Evolutionary conservation across 257 asterid genomes (phyloP).

Genomic region (Solanum bulbocastanum): DNA sequence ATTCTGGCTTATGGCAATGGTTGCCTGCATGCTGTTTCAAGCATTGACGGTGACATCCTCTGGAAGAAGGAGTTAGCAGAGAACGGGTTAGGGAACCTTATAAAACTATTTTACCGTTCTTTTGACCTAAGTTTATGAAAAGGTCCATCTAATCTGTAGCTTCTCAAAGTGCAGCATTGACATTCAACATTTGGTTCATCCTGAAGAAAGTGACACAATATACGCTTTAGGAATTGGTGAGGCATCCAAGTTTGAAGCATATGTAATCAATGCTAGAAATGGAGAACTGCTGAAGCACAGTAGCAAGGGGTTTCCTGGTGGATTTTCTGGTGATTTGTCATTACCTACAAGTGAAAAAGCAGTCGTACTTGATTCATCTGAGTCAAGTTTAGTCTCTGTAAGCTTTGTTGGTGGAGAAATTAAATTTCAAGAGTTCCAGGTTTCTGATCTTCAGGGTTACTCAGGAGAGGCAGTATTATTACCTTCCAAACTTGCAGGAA

Average conservation of each 20-base stretch:
- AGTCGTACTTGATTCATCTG: slow-evolving; percentile 68
- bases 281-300: slow-evolving; percentile 64
- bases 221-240: slow-evolving; percentile 60
- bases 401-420: slow-evolving; percentile 53
- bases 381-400: slow-evolving; percentile 48
- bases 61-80: slow-evolving; percentile 79
- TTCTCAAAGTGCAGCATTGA: slow-evolving; percentile 51
- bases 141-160: background rate
- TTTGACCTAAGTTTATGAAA: background rate
- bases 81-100: slow-evolving; percentile 47
- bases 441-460: slow-evolving; percentile 47
- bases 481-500: slow-evolving; percentile 62
- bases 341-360: slow-evolving; percentile 48
- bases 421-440: slow-evolving; percentile 43
- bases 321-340: slow-evolving; percentile 80
- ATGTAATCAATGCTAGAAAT: slow-evolving; percentile 49
- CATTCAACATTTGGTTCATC: slow-evolving; percentile 50
- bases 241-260: slow-evolving; percentile 43
- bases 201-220: slow-evolving; percentile 50
- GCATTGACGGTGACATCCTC: slow-evolving; percentile 76
- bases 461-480: slow-evolving; percentile 48
- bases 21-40: slow-evolving; percentile 69
- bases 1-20: slow-evolving; percentile 74
- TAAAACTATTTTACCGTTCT: background rate
- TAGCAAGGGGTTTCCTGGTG: slow-evolving; percentile 36